A percentile compares a stretch with the other conserved stretches of the same genome.
Evolutionary conservation across 1,139 yeast species (phyloP).

Genomic region (Candida pseudoviswanathii): DNA sequence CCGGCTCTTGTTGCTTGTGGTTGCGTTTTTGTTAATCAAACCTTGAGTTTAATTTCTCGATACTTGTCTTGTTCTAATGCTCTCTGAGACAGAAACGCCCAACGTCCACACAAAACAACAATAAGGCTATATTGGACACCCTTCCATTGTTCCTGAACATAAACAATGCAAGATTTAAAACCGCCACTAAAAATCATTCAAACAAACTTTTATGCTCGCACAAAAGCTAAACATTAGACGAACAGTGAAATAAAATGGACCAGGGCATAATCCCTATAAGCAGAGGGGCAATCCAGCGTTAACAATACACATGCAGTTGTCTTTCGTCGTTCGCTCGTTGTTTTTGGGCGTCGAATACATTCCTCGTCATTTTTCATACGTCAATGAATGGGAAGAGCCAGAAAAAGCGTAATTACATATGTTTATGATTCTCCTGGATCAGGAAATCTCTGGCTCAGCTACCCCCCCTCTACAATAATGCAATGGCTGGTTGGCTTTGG

Average conservation of each 20-base stretch:
- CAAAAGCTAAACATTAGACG: not conserved
- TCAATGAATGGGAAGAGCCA: not conserved
- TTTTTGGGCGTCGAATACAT: no score
- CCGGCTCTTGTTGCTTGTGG: not conserved
- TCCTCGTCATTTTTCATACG: not conserved
- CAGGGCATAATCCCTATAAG: no score
- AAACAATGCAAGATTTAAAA: not conserved
- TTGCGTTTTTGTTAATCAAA: not conserved
- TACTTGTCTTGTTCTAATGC: no score
- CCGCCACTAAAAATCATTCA: not conserved
- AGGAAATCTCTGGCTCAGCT: not conserved
- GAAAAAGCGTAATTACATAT: not conserved
- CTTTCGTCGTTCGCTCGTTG: no score
- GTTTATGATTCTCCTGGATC: conserved; percentile 1
- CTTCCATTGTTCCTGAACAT: no score
- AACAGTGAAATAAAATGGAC: not conserved
- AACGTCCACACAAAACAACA: not conserved
- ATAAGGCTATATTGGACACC: not conserved
- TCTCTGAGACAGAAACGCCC: no score
- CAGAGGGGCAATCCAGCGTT: not conserved
- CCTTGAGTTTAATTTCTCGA: not conserved
- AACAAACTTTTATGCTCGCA: not conserved
- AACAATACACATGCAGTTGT: no score
- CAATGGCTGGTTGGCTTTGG: not conserved
- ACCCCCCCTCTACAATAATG: not conserved